phyloP scores from a whole-genome alignment of 2,329 filamentous ascomycete species.

The Aspergillus sp. region DNA sequence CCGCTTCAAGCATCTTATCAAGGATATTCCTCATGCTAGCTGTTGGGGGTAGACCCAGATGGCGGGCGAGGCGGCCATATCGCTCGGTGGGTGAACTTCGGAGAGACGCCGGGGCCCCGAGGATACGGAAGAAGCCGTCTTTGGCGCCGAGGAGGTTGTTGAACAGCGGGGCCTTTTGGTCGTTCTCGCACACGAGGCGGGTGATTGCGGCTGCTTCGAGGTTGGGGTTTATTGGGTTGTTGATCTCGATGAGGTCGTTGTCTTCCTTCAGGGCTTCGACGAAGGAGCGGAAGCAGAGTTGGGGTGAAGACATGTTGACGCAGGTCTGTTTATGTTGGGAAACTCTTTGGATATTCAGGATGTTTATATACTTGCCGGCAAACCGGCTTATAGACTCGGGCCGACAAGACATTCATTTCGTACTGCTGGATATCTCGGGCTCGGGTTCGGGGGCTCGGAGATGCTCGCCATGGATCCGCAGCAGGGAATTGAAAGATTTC shows the following conservation, averaged over 20 bases:
- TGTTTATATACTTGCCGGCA: no score
- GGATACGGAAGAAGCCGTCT: slow-evolving; percentile 50
- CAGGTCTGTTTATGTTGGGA: slow-evolving; percentile 14
- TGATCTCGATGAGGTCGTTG: slow-evolving; percentile 18
- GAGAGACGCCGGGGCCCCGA: slow-evolving; percentile 46
- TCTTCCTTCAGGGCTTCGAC: slow-evolving; percentile 19
- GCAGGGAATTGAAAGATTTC: no score
- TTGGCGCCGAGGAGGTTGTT: slow-evolving; percentile 51
- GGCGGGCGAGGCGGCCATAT: slow-evolving; percentile 45
- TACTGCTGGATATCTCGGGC: no score
- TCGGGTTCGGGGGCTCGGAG: no score
- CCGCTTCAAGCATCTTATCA: slow-evolving; percentile 44
- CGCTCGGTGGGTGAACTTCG: slow-evolving; percentile 30
- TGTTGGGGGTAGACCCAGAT: slow-evolving; percentile 42
- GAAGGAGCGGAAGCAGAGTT: slow-evolving; percentile 19
- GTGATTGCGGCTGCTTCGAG: slow-evolving; percentile 22
- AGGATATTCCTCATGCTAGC: slow-evolving; percentile 41
- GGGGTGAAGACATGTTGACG: slow-evolving; percentile 3
- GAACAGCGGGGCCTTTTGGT: slow-evolving; percentile 52
- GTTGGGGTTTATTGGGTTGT: slow-evolving; percentile 16
- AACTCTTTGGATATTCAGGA: no score
- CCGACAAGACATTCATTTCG: no score
- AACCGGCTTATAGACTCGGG: no score
- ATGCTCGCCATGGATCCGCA: no score
- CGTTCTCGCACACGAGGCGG: slow-evolving; percentile 37